Percentiles rank a stretch among this genome's conserved stretches.
Evolutionary conservation across 2,329 filamentous ascomycete species (phyloP).

Genomic region (Aspergillus japonicus): DNA sequence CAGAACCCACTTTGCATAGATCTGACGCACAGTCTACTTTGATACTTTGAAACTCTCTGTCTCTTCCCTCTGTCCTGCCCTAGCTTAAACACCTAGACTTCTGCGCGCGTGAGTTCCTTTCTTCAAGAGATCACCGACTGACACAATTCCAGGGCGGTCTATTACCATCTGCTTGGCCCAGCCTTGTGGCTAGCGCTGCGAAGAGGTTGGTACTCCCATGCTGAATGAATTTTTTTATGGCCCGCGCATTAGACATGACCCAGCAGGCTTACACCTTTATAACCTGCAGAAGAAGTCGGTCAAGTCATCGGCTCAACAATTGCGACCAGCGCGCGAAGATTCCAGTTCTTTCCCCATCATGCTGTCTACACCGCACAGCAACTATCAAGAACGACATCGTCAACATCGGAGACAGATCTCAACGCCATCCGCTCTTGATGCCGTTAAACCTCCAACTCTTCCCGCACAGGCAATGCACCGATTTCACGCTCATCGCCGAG

Average conservation of each 20-base stretch:
- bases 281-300: constrained; percentile 37
- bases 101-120: constrained; percentile 23
- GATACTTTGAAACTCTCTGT: constrained; percentile 6
- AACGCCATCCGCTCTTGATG: constrained; percentile 75
- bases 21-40: constrained; percentile 15
- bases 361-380: constrained; percentile 73
- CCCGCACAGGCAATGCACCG: constrained; percentile 54
- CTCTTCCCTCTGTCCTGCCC: constrained; percentile 13
- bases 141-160: constrained; percentile 60
- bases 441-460: constrained; percentile 67
- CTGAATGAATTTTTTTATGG: constrained; percentile 1
- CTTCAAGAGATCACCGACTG: constrained; percentile 47
- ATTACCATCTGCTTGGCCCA: constrained; percentile 32
- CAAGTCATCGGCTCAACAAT: constrained; percentile 33
- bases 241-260: constrained; percentile 9
- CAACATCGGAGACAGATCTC: constrained; percentile 86
- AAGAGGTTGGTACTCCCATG: constrained; percentile 57
- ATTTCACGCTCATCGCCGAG: constrained; percentile 69
- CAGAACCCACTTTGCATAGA: constrained; percentile 12
- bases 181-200: constrained; percentile 79
- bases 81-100: constrained; percentile 1
- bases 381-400: constrained; percentile 70
- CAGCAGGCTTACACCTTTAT: constrained; percentile 17
- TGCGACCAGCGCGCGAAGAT: constrained; percentile 19
- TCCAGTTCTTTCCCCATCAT: constrained; percentile 52